Evolutionary conservation across 2,329 filamentous ascomycete species (phyloP).

Genomic region (Penicillium hesseltinei): DNA sequence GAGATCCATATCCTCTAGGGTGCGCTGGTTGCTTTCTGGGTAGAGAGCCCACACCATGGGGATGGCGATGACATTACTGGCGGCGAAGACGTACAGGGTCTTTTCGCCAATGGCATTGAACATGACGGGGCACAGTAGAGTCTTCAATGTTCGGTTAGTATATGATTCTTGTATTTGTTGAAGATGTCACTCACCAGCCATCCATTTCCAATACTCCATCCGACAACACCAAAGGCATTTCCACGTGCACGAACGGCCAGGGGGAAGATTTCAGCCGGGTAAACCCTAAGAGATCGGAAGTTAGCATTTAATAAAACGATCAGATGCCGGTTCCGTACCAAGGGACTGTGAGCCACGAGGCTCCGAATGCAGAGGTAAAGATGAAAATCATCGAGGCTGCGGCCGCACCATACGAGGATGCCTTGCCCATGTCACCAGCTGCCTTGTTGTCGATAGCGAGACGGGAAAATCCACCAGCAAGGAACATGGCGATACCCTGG

Average conservation of each 20-base stretch:
- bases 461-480: slow-evolving; percentile 62
- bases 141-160: slow-evolving; percentile 26
- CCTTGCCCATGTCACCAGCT: slow-evolving; percentile 47
- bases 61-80: slow-evolving; percentile 63
- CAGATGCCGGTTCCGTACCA: slow-evolving; percentile 31
- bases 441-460: slow-evolving; percentile 51
- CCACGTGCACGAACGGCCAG: slow-evolving; percentile 69
- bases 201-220: slow-evolving; percentile 73
- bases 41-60: slow-evolving; percentile 72
- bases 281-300: slow-evolving; percentile 43
- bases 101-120: slow-evolving; percentile 65
- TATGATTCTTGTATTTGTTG: slow-evolving; percentile 15
- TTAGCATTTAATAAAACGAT: neutral
- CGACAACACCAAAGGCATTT: slow-evolving; percentile 73
- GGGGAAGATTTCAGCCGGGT: slow-evolving; percentile 72
- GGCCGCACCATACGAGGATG: slow-evolving; percentile 58
- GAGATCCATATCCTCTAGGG: slow-evolving; percentile 72
- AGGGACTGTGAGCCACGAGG: slow-evolving; percentile 61
- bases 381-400: slow-evolving; percentile 70
- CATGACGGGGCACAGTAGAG: slow-evolving; percentile 58
- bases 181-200: slow-evolving; percentile 51
- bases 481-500: slow-evolving; percentile 66
- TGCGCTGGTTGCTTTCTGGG: slow-evolving; percentile 71
- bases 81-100: slow-evolving; percentile 71
- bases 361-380: slow-evolving; percentile 64